These are phyloP conservation scores for Drosera capensis DNA, from an alignment of 148 eudicot genomes.

Conservation along the genomic window DNA sequence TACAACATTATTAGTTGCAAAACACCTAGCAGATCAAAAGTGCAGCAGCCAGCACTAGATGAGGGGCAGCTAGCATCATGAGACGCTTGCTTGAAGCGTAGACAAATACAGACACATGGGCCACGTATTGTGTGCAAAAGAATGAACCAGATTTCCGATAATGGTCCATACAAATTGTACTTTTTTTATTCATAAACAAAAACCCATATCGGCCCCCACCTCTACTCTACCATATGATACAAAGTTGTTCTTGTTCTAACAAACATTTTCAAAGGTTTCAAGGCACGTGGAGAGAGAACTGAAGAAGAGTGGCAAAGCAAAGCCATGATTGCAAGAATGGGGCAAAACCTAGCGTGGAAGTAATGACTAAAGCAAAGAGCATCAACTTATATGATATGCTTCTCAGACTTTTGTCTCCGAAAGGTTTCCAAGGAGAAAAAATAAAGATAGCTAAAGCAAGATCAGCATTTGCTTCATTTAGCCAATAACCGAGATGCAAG, in stretches of 20 bases:
- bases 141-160: too few species aligned
- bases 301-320: slow-evolving; percentile 5
- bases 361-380: slow-evolving; percentile 16
- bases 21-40: too few species aligned
- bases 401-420: slow-evolving; percentile 3
- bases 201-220: background rate
- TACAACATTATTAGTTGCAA: too few species aligned
- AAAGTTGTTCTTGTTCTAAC: slow-evolving; percentile 1
- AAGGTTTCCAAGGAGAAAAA: background rate
- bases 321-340: slow-evolving; percentile 12
- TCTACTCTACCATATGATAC: slow-evolving; percentile 4
- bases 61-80: too few species aligned
- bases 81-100: too few species aligned
- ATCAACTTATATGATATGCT: slow-evolving; percentile 11
- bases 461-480: background rate
- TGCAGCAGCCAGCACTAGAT: too few species aligned
- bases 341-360: slow-evolving; percentile 29
- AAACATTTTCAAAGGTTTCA: slow-evolving; percentile 10
- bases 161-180: too few species aligned
- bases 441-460: background rate
- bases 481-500: too few species aligned
- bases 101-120: too few species aligned
- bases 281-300: slow-evolving; percentile 13
- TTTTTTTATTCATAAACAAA: background rate
- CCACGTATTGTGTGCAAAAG: too few species aligned